Evolutionary conservation across 345 rosid species (phyloP).

Genomic region (Eucalyptus pauciflora): DNA sequence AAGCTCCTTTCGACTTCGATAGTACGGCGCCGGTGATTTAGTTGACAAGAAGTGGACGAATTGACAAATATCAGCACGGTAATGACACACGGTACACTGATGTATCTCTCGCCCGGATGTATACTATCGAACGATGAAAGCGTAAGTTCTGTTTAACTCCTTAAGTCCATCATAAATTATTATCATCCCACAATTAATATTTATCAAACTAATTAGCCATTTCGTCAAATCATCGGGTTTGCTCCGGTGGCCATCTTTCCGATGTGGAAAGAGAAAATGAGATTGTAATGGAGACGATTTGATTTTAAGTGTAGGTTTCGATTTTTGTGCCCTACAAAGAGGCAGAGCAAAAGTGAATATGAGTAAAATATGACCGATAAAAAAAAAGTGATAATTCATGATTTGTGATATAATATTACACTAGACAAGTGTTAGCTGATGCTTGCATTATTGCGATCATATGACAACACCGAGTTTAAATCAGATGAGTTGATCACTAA

Average conservation of each 20-base stretch:
- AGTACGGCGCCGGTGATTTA: background rate
- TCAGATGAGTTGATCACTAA: background rate
- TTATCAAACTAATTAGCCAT: background rate
- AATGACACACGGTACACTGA: background rate
- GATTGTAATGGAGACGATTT: too few species aligned
- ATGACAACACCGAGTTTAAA: background rate
- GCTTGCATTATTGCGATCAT: too few species aligned
- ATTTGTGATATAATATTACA: background rate
- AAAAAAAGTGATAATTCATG: background rate
- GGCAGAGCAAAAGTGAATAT: too few species aligned
- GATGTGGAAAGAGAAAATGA: too few species aligned
- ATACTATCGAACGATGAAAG: background rate
- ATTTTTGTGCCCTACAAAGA: too few species aligned
- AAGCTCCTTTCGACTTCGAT: background rate
- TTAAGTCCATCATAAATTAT: background rate
- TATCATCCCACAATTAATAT: background rate
- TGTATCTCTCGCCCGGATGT: too few species aligned
- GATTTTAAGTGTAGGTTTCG: too few species aligned
- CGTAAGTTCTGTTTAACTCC: background rate
- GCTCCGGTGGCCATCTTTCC: fast-evolving
- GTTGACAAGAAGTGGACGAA: background rate
- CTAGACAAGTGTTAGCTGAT: background rate
- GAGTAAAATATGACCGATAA: too few species aligned
- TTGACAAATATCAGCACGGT: background rate
- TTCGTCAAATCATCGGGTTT: background rate